Evolutionary conservation across 2,329 filamentous ascomycete species (phyloP).

Genomic region (Hypocreales sp.): DNA sequence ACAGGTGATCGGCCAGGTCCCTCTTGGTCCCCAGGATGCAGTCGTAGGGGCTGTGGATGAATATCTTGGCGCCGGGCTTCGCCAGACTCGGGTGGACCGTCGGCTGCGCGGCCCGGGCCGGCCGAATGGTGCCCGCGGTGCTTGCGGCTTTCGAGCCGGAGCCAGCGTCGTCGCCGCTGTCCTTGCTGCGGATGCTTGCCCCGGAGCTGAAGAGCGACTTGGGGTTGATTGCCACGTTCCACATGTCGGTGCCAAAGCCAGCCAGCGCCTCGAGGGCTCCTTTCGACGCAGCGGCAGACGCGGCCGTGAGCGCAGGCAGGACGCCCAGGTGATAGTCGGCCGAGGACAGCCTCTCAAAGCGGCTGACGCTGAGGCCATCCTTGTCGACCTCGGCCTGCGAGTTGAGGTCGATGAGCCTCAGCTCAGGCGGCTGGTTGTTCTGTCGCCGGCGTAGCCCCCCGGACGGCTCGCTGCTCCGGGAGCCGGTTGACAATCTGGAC

Average conservation of each 20-base stretch:
- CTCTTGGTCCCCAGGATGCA: slow-evolving; percentile 85
- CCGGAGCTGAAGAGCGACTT: slow-evolving; percentile 75
- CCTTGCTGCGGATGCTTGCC: slow-evolving; percentile 54
- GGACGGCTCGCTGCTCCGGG: slow-evolving; percentile 40
- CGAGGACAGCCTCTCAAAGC: slow-evolving; percentile 72
- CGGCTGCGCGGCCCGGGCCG: slow-evolving; percentile 10
- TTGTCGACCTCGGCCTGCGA: slow-evolving; percentile 81
- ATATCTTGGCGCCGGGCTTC: slow-evolving; percentile 54
- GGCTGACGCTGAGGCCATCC: slow-evolving; percentile 70
- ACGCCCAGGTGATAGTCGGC: slow-evolving; percentile 86
- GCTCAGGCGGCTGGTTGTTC: slow-evolving; percentile 72
- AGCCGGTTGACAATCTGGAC: slow-evolving; percentile 26
- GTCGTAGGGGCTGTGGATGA: slow-evolving; percentile 92
- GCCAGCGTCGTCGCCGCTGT: slow-evolving; percentile 40
- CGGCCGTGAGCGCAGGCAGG: slow-evolving; percentile 56
- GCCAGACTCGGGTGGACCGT: slow-evolving; percentile 37
- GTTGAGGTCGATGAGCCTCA: slow-evolving; percentile 77
- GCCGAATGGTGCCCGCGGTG: slow-evolving; percentile 14
- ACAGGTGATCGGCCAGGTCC: slow-evolving; percentile 70
- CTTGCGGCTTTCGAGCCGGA: slow-evolving; percentile 30
- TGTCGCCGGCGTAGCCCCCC: slow-evolving; percentile 55
- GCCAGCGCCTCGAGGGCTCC: slow-evolving; percentile 67
- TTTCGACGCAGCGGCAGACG: slow-evolving; percentile 44
- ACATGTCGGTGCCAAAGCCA: slow-evolving; percentile 58
- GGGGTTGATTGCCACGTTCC: slow-evolving; percentile 83